Conservation (phyloP, 2,329 filamentous ascomycete species). For the Thielaviopsis populi region DNA sequence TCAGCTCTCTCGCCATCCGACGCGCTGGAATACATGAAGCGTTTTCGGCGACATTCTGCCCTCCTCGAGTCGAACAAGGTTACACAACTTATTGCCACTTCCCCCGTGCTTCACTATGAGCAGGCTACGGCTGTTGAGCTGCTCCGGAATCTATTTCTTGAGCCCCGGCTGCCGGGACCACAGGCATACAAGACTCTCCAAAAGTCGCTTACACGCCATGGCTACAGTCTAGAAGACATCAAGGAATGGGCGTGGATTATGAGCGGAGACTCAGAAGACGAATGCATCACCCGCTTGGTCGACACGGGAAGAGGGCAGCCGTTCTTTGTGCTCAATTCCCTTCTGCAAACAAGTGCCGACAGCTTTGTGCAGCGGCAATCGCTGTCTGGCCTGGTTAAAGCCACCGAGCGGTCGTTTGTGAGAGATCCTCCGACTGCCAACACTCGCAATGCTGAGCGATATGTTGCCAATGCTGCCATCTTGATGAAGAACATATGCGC, state of each 20-base stretch:
- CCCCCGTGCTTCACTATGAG: slow-evolving; percentile 1
- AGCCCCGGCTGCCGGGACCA: background rate
- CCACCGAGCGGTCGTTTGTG: slow-evolving; percentile 7
- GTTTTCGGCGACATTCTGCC: background rate
- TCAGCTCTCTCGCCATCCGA: background rate
- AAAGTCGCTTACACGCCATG: background rate
- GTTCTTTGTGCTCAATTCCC: slow-evolving; percentile 9
- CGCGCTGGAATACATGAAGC: slow-evolving; percentile 14
- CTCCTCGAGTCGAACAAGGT: background rate
- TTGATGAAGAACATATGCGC: slow-evolving; percentile 9
- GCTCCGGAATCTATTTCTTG: background rate
- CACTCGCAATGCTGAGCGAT: background rate
- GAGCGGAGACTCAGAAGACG: slow-evolving; percentile 11
- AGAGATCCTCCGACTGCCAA: background rate
- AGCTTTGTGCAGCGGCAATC: slow-evolving; percentile 12
- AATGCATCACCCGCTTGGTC: slow-evolving; percentile 6
- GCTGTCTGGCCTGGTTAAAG: background rate
- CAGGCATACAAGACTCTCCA: background rate
- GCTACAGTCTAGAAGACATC: slow-evolving; percentile 3
- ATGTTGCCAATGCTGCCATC: slow-evolving; percentile 4
- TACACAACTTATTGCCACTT: slow-evolving; percentile 3
- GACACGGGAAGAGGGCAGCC: background rate
- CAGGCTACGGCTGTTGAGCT: slow-evolving; percentile 8
- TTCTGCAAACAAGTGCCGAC: slow-evolving; percentile 6
- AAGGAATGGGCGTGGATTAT: slow-evolving; percentile 11